These are phyloP conservation scores for Cladosporium phlei DNA, from an alignment of 2,329 filamentous ascomycete genomes.

Conservation along the genomic window DNA sequence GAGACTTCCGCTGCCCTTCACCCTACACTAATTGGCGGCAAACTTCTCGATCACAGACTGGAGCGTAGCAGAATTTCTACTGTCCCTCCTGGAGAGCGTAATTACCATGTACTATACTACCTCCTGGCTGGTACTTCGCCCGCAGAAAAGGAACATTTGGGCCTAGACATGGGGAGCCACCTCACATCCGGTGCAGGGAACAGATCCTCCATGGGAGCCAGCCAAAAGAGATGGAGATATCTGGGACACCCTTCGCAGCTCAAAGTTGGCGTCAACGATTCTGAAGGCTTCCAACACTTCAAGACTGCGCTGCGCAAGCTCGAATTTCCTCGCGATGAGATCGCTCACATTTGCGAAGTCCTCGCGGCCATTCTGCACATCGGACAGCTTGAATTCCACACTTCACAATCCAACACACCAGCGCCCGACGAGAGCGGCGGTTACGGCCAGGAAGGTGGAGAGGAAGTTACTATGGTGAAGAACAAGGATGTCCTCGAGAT, in stretches of 20 bases:
- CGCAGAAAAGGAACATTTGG: slow-evolving; percentile 83
- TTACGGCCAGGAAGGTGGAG: slow-evolving; percentile 90
- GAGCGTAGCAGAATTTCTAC: slow-evolving; percentile 87
- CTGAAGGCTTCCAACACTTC: slow-evolving; percentile 94
- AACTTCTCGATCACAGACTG: slow-evolving; percentile 86
- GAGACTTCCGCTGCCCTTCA: slow-evolving; percentile 80
- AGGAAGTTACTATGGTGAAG: slow-evolving; percentile 78
- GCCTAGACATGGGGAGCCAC: slow-evolving; percentile 45
- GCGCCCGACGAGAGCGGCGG: slow-evolving; percentile 88
- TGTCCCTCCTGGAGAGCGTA: slow-evolving; percentile 91
- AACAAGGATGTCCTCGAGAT: slow-evolving; percentile 87
- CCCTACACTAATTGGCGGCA: slow-evolving; percentile 86
- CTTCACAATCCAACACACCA: slow-evolving; percentile 70
- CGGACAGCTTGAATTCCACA: slow-evolving; percentile 91
- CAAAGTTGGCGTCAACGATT: slow-evolving; percentile 94
- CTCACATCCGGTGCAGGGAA: slow-evolving; percentile 53
- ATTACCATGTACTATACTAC: slow-evolving; percentile 95
- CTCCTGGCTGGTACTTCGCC: slow-evolving; percentile 85
- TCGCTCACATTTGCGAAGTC: slow-evolving; percentile 94
- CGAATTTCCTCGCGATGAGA: slow-evolving; percentile 87
- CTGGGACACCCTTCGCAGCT: slow-evolving; percentile 93
- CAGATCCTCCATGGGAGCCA: slow-evolving; percentile 48
- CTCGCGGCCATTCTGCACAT: slow-evolving; percentile 94
- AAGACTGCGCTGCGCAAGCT: slow-evolving; percentile 92
- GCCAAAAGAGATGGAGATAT: slow-evolving; percentile 89